Percentiles rank a stretch among this genome's conserved stretches.
phyloP scores from a whole-genome alignment of 2,329 filamentous ascomycete species.

The Pseudocercospora fuligena region DNA sequence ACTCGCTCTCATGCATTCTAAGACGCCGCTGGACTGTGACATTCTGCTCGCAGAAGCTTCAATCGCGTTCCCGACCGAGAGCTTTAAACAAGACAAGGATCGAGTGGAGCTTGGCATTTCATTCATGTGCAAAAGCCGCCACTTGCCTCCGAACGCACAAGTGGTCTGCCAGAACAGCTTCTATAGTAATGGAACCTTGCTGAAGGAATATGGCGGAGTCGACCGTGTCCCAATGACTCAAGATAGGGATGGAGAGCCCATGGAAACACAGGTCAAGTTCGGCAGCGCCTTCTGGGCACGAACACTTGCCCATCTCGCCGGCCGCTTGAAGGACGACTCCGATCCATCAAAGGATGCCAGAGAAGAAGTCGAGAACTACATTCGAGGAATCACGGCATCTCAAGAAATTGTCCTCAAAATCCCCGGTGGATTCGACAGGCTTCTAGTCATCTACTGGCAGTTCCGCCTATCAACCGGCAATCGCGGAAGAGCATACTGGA shows the following conservation, averaged over 20 bases:
- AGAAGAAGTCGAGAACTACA: slow-evolving; percentile 38
- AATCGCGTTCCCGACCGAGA: slow-evolving; percentile 47
- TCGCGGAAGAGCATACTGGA: slow-evolving; percentile 37
- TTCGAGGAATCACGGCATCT: slow-evolving; percentile 47
- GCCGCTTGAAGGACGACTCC: slow-evolving; percentile 22
- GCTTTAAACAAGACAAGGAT: slow-evolving; percentile 41
- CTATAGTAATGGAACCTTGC: slow-evolving; percentile 31
- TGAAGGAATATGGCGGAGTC: slow-evolving; percentile 31
- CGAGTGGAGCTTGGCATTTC: slow-evolving; percentile 41
- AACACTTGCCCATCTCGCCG: slow-evolving; percentile 41
- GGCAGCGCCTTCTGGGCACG: slow-evolving; percentile 52
- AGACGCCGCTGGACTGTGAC: slow-evolving; percentile 39
- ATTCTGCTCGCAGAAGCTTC: slow-evolving; percentile 49
- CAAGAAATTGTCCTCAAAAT: slow-evolving; percentile 48
- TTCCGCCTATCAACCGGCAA: slow-evolving; percentile 33
- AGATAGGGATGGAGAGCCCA: slow-evolving; percentile 27
- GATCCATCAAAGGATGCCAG: slow-evolving; percentile 20
- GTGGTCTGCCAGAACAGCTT: slow-evolving; percentile 35
- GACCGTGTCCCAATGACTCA: slow-evolving; percentile 25
- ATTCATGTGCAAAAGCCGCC: slow-evolving; percentile 36
- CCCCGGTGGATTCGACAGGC: slow-evolving; percentile 34
- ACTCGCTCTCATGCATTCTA: slow-evolving; percentile 33
- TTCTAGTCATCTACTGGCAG: slow-evolving; percentile 38
- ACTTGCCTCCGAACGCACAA: slow-evolving; percentile 27
- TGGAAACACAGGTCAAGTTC: slow-evolving; percentile 43